A percentile compares a stretch with the other conserved stretches of the same genome.
Conservation (phyloP, 805 yeast genomes). For the Schwanniomyces vanrijiae region DNA sequence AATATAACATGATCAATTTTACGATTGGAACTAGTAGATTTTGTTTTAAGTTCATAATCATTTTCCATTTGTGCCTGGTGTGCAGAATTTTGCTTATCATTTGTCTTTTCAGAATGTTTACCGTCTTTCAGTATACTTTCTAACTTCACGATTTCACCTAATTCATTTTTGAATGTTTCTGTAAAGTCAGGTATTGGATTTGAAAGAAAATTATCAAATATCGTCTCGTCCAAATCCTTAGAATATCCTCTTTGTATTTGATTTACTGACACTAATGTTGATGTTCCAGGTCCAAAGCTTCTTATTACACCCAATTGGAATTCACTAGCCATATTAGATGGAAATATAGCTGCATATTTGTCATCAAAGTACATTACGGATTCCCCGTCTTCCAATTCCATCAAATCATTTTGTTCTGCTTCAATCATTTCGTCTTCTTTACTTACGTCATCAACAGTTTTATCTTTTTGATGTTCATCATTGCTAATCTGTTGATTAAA, state of each 20-base stretch:
- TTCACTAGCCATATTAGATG: slow-evolving; percentile 40
- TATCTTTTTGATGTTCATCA: slow-evolving; percentile 7
- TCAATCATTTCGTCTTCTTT: slow-evolving; percentile 13
- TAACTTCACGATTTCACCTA: slow-evolving; percentile 11
- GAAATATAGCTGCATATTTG: slow-evolving; percentile 47
- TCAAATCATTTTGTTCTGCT: slow-evolving; percentile 21
- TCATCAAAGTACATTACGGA: slow-evolving; percentile 41
- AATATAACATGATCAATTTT: slow-evolving; percentile 65
- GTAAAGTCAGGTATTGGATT: slow-evolving; percentile 33
- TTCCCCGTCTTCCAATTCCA: slow-evolving; percentile 32
- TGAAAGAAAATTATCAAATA: slow-evolving; percentile 30
- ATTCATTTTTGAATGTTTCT: slow-evolving; percentile 32
- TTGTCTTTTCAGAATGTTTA: slow-evolving; percentile 15
- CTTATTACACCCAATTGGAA: slow-evolving; percentile 38
- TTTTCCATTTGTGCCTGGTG: slow-evolving; percentile 47
- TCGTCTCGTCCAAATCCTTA: slow-evolving; percentile 26
- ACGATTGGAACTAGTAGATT: slow-evolving; percentile 20
- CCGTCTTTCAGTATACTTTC: slow-evolving; percentile 21
- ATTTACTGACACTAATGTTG: slow-evolving; percentile 45
- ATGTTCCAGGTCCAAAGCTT: slow-evolving; percentile 33
- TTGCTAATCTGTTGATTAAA: slow-evolving; percentile 13
- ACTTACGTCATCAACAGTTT: slow-evolving; percentile 17
- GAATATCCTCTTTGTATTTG: slow-evolving; percentile 53
- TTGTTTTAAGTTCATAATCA: slow-evolving; percentile 45
- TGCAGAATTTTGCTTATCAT: slow-evolving; percentile 20